Evolutionary conservation across 331 rosid species (phyloP).

Genomic region (Acacia pycnantha): DNA sequence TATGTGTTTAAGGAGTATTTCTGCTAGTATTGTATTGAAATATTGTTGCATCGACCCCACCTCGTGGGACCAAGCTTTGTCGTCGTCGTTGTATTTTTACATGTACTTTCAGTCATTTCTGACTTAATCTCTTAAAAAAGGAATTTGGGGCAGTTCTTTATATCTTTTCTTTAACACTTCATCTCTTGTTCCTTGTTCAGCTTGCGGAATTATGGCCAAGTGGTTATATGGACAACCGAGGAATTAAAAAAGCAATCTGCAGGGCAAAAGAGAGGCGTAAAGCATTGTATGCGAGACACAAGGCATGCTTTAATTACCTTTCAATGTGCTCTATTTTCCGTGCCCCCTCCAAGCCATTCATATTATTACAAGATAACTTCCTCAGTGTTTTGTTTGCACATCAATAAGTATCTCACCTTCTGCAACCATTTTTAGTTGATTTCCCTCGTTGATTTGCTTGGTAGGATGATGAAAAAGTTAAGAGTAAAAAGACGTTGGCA

Average conservation of each 20-base stretch:
- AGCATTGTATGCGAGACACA: conserved; percentile 54
- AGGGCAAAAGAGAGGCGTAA: conserved; percentile 91
- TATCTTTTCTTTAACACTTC: conserved; percentile 2
- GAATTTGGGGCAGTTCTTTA: neutral
- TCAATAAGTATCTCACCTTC: conserved; percentile 13
- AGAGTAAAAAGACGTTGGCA: conserved; percentile 70
- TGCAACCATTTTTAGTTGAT: neutral
- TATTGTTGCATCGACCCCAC: neutral
- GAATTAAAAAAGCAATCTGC: conserved; percentile 91
- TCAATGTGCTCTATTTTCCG: neutral
- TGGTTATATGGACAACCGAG: conserved; percentile 97
- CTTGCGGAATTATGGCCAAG: conserved; percentile 91
- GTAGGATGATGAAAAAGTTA: conserved; percentile 79
- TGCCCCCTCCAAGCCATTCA: neutral
- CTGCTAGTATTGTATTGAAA: neutral
- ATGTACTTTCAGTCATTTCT: conserved; percentile 7
- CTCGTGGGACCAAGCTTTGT: too few relatives aligned
- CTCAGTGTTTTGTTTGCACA: neutral
- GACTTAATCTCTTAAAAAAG: neutral
- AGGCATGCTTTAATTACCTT: conserved; percentile 45
- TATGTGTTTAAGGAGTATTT: conserved; percentile 21
- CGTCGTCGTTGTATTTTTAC: neutral
- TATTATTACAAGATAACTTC: neutral
- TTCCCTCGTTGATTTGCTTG: conserved; percentile 9
- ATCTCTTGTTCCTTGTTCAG: conserved; percentile 47